Percentiles rank a stretch among this genome's conserved stretches.
Evolutionary conservation across 2,329 filamentous ascomycete genomes (phyloP).

Genomic region (Claviceps sorghi): DNA sequence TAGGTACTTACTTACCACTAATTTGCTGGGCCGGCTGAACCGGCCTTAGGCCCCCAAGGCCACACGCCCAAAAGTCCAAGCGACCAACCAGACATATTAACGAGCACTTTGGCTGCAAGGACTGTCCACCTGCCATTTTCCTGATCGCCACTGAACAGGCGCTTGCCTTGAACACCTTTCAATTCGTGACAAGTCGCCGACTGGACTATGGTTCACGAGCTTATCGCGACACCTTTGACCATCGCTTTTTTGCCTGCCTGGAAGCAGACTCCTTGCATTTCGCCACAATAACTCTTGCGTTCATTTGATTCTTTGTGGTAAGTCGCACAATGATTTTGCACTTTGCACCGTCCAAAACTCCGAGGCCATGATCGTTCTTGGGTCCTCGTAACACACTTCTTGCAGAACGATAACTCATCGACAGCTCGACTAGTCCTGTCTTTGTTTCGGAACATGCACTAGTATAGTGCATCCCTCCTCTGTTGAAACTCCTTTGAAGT

Average conservation of each 20-base stretch:
- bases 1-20: neutral
- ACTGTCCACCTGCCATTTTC: neutral
- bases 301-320: constrained; percentile 12
- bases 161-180: neutral
- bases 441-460: constrained; percentile 17
- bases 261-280: constrained; percentile 23
- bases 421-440: constrained; percentile 7
- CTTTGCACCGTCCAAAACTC: neutral
- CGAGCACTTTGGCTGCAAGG: neutral
- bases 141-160: neutral
- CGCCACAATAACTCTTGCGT: constrained; percentile 10
- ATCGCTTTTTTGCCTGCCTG: constrained; percentile 19
- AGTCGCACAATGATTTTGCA: constrained; percentile 2
- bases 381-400: neutral
- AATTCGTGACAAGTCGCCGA: constrained; percentile 1
- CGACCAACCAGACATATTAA: neutral
- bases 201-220: constrained; percentile 1
- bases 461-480: neutral
- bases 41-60: neutral
- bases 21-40: neutral
- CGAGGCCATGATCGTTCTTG: neutral
- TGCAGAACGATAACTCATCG: neutral
- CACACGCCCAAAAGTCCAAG: neutral
- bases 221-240: neutral
- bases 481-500: constrained; percentile 53